These are phyloP conservation scores for Wickerhamomyces sp. DNA, from an alignment of 1,139 yeast species.

Conservation along the genomic window DNA sequence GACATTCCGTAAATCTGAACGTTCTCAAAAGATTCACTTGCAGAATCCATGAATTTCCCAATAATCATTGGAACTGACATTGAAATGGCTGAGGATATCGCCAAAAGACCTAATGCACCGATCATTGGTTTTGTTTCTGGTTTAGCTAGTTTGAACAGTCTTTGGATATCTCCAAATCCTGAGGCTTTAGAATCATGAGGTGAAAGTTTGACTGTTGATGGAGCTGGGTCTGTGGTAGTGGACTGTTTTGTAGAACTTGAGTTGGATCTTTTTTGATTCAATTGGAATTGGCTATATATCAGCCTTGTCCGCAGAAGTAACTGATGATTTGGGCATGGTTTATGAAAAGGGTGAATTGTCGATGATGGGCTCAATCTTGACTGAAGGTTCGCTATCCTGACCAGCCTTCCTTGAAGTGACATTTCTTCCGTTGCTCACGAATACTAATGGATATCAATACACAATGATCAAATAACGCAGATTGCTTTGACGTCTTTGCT, in stretches of 20 bases:
- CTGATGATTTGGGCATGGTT: neutral
- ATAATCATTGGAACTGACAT: constrained; percentile 79
- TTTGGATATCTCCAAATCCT: constrained; percentile 33
- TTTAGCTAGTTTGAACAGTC: constrained; percentile 48
- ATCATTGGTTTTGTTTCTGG: constrained; percentile 47
- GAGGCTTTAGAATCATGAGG: constrained; percentile 29
- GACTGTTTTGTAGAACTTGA: neutral
- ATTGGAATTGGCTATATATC: neutral
- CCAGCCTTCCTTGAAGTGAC: neutral
- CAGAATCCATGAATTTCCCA: constrained; percentile 71
- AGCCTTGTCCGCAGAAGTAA: neutral
- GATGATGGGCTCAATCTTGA: neutral
- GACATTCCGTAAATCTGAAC: constrained; percentile 47
- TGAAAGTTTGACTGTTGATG: constrained; percentile 16
- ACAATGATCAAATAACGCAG: too few relatives aligned
- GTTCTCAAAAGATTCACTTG: constrained; percentile 19
- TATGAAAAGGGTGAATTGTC: neutral
- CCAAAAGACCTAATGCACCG: constrained; percentile 58
- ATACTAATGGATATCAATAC: too few relatives aligned
- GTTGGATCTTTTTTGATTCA: neutral
- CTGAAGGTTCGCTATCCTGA: neutral
- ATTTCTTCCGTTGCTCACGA: neutral
- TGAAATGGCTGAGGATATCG: constrained; percentile 56
- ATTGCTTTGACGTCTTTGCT: too few relatives aligned
- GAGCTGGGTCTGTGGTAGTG: neutral